phyloP scores from a whole-genome alignment of 2,329 filamentous ascomycete species.

The Cucurbitaria berberidis region DNA sequence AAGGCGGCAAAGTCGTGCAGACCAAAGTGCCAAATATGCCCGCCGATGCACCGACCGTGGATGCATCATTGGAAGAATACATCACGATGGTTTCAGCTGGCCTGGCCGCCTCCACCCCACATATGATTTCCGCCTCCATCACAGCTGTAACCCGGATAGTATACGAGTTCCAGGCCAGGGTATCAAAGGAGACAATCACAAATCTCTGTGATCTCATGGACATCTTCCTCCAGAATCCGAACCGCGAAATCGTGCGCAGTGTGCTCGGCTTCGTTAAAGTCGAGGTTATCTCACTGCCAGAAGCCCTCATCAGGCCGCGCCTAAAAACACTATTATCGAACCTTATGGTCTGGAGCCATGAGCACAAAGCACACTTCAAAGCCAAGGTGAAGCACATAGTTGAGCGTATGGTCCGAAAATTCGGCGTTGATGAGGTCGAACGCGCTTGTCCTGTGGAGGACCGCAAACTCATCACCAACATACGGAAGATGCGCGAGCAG shows the following conservation, averaged over 20 bases:
- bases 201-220: conserved; percentile 95
- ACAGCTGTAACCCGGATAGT: conserved; percentile 92
- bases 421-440: conserved; percentile 82
- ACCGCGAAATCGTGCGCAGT: conserved; percentile 93
- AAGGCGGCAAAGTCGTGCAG: conserved; percentile 79
- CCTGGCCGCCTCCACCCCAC: conserved; percentile 87
- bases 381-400: conserved; percentile 98
- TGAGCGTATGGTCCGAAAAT: conserved; percentile 90
- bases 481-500: conserved; percentile 92
- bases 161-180: conserved; percentile 80
- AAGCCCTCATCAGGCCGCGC: conserved; percentile 77
- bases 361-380: conserved; percentile 97
- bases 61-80: conserved; percentile 89
- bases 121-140: conserved; percentile 98
- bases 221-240: conserved; percentile 94
- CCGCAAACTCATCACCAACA: conserved; percentile 88
- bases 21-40: conserved; percentile 88
- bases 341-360: conserved; percentile 93
- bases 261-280: conserved; percentile 98
- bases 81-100: conserved; percentile 98
- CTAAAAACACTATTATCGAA: conserved; percentile 82
- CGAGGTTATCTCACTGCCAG: conserved; percentile 83
- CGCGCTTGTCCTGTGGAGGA: conserved; percentile 83
- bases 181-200: conserved; percentile 72
- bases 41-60: conserved; percentile 74